Evolutionary conservation across 345 rosid genomes (phyloP), one percentile per base, ranked within the genome.

Genomic region (Nasturtium officinale): DNA sequence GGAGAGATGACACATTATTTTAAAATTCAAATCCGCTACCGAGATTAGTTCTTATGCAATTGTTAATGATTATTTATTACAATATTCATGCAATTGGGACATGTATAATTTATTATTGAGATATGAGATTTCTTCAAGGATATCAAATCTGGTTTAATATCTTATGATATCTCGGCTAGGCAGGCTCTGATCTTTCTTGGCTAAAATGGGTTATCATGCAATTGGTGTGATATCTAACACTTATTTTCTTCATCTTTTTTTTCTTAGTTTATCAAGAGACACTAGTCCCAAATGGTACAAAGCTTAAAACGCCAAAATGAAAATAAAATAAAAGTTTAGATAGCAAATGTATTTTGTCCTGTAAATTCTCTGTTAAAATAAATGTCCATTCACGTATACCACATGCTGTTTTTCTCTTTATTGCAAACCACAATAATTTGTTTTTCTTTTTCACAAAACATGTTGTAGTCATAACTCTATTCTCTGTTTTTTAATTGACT

Each of bases 391-490:
- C 29, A 21, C 67, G 9, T 43, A n/a, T 26, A 37, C 26, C 68
- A 46, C 68, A 43, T 63, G 42, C 7, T 32, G 20, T 45, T 9
- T 55, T 55, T 56, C 1, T 16, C 6, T n/a, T n/a, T 16, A 10
- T 45, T 3, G 0, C 25, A 62, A 16, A 62, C 67, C 67, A 28
- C 52, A 20, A 61, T 13, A 23, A 35, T 6, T 12, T 21, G n/a
- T 15, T 16, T 23, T 12, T 2, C 28, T 9, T 28, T 63, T 45
- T 6, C 17, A 26, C 23, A 9, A 26, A 16, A 62, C 68, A 45
- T 5, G 55, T 63, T 54, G 68, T 16, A 26, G 67, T 55, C 35
- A 56, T 55, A 28, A 16, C 23, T 30, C 61, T 30, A 30, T 9
- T 56, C 4, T 30, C 18, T 5, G 2, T 9, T 9, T 28, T 28